Evolutionary conservation across 2,329 filamentous ascomycete species (phyloP).

Genomic region (Xylariaceae sp.): DNA sequence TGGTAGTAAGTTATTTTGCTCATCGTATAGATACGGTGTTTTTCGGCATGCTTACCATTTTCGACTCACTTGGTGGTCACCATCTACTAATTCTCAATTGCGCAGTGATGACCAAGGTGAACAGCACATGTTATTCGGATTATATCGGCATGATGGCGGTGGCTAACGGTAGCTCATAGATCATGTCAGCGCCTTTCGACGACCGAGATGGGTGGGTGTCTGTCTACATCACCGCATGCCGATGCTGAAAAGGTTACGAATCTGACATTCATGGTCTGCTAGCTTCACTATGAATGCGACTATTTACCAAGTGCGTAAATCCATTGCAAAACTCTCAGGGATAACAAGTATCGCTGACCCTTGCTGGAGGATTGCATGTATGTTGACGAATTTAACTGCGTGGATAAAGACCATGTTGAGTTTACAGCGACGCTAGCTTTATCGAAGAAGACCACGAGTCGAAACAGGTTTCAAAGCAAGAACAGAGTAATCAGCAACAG

Average conservation of each 20-base stretch:
- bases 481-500: constrained; percentile 52
- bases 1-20: constrained; percentile 46
- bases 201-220: constrained; percentile 64
- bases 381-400: constrained; percentile 20
- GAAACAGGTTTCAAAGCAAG: constrained; percentile 57
- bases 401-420: background rate
- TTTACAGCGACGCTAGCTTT: constrained; percentile 51
- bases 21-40: background rate
- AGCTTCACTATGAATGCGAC: constrained; percentile 97
- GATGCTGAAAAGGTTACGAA: background rate
- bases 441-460: constrained; percentile 84
- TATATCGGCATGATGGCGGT: background rate
- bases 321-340: constrained; percentile 3
- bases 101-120: constrained; percentile 89
- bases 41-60: background rate
- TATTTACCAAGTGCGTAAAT: constrained; percentile 67
- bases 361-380: constrained; percentile 48
- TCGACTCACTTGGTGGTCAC: background rate
- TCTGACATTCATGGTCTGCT: constrained; percentile 1
- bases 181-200: constrained; percentile 80
- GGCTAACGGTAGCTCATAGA: constrained; percentile 44
- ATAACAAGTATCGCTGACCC: constrained; percentile 15
- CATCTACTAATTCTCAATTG: background rate
- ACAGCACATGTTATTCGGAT: background rate
- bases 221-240: background rate